Percentiles rank a stretch among this genome's conserved stretches.
Conservation (phyloP, 179 eudicot species). For the Sideroxylon spinosum region DNA sequence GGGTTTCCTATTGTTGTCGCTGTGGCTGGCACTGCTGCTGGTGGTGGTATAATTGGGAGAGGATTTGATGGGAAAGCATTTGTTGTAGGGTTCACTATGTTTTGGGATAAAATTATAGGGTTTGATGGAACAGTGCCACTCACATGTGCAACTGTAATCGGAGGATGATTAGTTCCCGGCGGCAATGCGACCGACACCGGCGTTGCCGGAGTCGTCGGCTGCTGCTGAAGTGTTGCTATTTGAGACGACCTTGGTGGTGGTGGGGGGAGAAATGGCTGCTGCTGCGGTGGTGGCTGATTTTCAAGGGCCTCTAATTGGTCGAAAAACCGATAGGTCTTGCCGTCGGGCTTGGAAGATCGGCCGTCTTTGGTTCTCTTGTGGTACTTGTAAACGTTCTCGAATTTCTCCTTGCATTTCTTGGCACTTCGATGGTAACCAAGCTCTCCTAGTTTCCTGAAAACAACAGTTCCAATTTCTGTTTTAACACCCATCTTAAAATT, state of each 20-base stretch:
- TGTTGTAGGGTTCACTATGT: background rate
- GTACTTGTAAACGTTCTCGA: constrained; percentile 87
- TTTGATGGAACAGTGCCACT: constrained; percentile 18
- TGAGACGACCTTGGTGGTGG: background rate
- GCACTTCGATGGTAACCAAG: constrained; percentile 70
- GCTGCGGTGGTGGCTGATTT: constrained; percentile 27
- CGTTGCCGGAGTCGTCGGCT: background rate
- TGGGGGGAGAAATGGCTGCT: background rate
- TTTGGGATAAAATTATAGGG: constrained; percentile 6
- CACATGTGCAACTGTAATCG: constrained; percentile 3
- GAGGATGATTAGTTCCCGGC: background rate
- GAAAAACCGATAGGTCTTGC: constrained; percentile 69
- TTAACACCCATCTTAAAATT: background rate
- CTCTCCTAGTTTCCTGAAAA: constrained; percentile 66
- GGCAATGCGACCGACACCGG: constrained; percentile 11
- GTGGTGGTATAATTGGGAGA: background rate
- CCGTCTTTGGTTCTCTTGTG: constrained; percentile 70
- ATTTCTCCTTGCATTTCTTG: constrained; percentile 85
- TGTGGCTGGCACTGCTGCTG: background rate
- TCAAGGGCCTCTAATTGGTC: constrained; percentile 77
- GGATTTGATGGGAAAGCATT: constrained; percentile 9
- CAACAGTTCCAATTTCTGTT: background rate
- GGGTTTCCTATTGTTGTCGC: constrained; percentile 17
- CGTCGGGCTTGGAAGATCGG: constrained; percentile 50
- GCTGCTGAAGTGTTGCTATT: background rate